Base-by-base conservation (phyloP, 257 asterid genomes). In the Solanum tarijense region DNA sequence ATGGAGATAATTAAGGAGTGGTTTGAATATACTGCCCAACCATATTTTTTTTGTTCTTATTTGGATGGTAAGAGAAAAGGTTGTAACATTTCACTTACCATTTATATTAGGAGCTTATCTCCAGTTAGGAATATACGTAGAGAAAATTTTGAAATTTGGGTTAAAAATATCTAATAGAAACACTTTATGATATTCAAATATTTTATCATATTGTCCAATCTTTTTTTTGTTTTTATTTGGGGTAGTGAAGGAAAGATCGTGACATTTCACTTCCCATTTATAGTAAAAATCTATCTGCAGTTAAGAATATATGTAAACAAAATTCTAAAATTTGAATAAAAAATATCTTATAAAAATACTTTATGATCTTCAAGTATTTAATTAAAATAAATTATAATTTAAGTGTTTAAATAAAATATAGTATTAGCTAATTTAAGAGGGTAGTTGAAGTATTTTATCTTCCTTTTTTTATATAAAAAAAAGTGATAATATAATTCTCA, bases 201-300 rank as follows among this genome's bases (percentile, higher is more conserved):
- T 6, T 18, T 52, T 6, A 52, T 7, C 23, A 52, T 20, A 52
- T 6, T 1, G 2, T 18, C 10, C n/a, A 52, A 18, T 52, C 10
- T 0, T 52, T 52, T 6, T 69, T 16, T 71, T 71, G 25, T 32
- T 71, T 23, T 31, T 71, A 71, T 14, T 32, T 71, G 23, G 78
- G 4, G 13, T 16, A 0, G 7, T 71, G 25, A 35, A 12, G 34
- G 7, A 71, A 69, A 16, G 12, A 36, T 4, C 0, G 4, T 32
- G 43, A 18, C 27, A 32, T 72, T 72, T 18, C 9, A 72, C 79
- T 72, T 72, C 8, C 8, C 43, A 72, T 20, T 32, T 72, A 60
- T 18, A 48, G 34, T 23, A 7, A 0, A 0, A 18, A 72, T 0
- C 6, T 21, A 21, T 23, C 4, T 1, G 62, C 0, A 0, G 62